Conservation (phyloP, 2,329 filamentous ascomycete species). For the Cytospora schulzeri region DNA sequence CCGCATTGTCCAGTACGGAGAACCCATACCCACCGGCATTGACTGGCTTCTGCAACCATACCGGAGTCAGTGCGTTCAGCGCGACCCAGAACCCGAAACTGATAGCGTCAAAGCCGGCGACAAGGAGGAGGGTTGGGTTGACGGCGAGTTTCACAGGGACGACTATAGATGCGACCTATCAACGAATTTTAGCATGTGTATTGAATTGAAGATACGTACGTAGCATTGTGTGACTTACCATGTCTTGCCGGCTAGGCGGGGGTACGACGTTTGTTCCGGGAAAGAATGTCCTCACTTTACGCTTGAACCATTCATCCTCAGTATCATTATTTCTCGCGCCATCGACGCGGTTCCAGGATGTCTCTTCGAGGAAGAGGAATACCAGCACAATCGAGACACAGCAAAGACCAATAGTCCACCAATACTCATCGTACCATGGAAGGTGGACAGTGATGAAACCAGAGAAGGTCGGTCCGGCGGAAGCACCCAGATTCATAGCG, state of each 20-base stretch:
- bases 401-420: conserved; percentile 45
- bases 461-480: conserved; percentile 42
- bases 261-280: conserved; percentile 31
- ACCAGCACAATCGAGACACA: conserved; percentile 39
- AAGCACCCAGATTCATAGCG: conserved; percentile 40
- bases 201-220: fast-evolving
- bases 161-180: conserved; percentile 27
- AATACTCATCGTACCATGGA: conserved; percentile 44
- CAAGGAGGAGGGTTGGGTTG: conserved; percentile 42
- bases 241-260: conserved; percentile 22
- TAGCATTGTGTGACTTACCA: conserved; percentile 15
- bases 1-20: conserved; percentile 42
- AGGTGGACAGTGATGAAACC: conserved; percentile 42
- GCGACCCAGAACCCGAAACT: conserved; percentile 48
- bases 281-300: conserved; percentile 37
- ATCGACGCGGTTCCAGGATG: conserved; percentile 37
- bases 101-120: conserved; percentile 44
- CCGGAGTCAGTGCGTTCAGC: conserved; percentile 41
- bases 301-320: conserved; percentile 31
- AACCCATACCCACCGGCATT: conserved; percentile 47
- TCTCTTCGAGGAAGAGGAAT: conserved; percentile 44
- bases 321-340: conserved; percentile 29
- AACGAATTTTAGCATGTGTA: not conserved
- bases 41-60: conserved; percentile 43
- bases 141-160: conserved; percentile 34